These are phyloP conservation scores for Viola odorata DNA, from an alignment of 345 rosid species.

Conservation along the genomic window DNA sequence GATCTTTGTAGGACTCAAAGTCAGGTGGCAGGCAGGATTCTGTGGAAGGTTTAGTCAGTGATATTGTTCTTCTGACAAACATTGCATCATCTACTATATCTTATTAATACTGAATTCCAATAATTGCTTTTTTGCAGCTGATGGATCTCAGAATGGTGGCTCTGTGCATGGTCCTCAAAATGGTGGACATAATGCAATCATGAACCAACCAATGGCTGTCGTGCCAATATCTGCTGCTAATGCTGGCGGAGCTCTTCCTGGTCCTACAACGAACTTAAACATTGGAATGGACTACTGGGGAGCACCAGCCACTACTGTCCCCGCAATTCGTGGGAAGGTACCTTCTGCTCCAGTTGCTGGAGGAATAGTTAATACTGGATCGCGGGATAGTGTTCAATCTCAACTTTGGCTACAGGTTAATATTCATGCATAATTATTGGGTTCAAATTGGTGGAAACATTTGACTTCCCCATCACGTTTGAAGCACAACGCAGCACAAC, in stretches of 20 bases:
- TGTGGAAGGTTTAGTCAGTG: conserved; percentile 50
- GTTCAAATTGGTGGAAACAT: background rate
- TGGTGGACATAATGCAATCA: conserved; percentile 49
- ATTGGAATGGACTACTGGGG: conserved; percentile 99
- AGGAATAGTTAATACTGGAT: conserved; percentile 49
- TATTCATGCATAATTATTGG: background rate
- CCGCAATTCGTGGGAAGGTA: conserved; percentile 67
- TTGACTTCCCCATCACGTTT: background rate
- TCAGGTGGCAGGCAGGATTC: conserved; percentile 76
- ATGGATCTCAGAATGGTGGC: conserved; percentile 73
- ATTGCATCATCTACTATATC: background rate
- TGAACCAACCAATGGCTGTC: conserved; percentile 47
- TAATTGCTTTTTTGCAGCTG: conserved; percentile 34
- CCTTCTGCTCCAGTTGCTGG: conserved; percentile 66
- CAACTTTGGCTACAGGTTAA: conserved; percentile 84
- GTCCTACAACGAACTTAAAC: conserved; percentile 87
- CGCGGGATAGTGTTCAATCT: conserved; percentile 67
- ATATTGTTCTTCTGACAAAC: background rate
- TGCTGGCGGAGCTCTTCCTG: conserved; percentile 50
- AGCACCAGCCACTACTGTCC: conserved; percentile 57
- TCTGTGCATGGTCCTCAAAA: conserved; percentile 57
- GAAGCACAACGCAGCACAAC: no score
- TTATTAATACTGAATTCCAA: no score
- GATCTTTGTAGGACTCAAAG: conserved; percentile 53
- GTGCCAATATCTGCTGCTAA: conserved; percentile 62